These are phyloP conservation scores for Desmodesmus armatus DNA, from an alignment of 139 green algal species.

Conservation along the genomic window DNA sequence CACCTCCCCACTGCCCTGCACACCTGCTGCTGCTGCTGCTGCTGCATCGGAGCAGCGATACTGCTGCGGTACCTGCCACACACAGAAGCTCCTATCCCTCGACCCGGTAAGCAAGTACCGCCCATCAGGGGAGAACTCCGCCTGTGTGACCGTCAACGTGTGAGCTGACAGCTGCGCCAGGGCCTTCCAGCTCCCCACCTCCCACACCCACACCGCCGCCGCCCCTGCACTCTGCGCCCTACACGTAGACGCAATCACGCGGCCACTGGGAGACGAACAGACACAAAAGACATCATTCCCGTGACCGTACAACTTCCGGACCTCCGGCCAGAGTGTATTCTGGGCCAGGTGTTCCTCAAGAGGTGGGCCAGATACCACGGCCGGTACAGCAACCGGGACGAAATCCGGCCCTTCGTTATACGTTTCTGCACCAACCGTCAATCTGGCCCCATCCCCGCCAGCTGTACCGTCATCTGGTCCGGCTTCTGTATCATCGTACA, in stretches of 20 bases:
- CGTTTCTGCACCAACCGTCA: slow-evolving; percentile 33
- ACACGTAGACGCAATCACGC: slow-evolving; percentile 82
- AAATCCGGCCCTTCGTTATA: slow-evolving; percentile 87
- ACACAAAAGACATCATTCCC: slow-evolving; percentile 90
- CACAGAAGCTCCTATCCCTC: slow-evolving; percentile 77
- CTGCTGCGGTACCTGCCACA: neutral
- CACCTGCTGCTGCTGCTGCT: slow-evolving; percentile 11
- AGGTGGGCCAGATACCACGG: slow-evolving; percentile 70
- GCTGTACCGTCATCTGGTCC: neutral
- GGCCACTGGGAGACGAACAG: slow-evolving; percentile 69
- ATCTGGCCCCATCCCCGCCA: neutral
- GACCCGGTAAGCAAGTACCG: slow-evolving; percentile 71
- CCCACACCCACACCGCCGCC: slow-evolving; percentile 64
- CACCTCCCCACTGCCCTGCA: neutral
- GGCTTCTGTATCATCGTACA: slow-evolving; percentile 61
- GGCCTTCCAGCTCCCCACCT: slow-evolving; percentile 50
- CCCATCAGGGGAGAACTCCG: slow-evolving; percentile 84
- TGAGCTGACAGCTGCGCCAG: slow-evolving; percentile 71
- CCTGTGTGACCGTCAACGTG: slow-evolving; percentile 93
- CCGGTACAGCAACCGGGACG: slow-evolving; percentile 74
- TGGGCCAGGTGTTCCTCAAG: slow-evolving; percentile 95
- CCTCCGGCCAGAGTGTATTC: slow-evolving; percentile 93
- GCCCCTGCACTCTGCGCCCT: slow-evolving; percentile 70
- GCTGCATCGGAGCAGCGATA: too few relatives aligned
- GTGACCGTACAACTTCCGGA: slow-evolving; percentile 97